Base-by-base conservation (phyloP, 495 filamentous ascomycete genomes). In the Talaromyces stipitatus region DNA sequence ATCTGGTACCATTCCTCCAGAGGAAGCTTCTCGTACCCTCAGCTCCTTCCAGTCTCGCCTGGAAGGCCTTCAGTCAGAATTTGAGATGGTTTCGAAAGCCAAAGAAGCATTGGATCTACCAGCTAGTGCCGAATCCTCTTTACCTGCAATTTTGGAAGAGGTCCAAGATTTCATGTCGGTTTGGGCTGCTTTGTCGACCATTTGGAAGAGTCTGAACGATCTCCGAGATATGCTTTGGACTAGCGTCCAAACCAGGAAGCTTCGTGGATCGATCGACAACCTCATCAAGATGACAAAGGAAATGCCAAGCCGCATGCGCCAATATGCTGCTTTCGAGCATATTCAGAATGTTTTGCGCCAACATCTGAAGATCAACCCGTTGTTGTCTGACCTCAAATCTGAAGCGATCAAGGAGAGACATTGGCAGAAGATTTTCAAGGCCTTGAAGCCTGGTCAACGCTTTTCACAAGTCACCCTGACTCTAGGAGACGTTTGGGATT, bases 151-250 rank as follows among this genome's bases (percentile, higher is more conserved):
- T 27, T 77, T 97, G 8, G 94, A 99, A 63, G 94, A 99, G 64
- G 94, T 99, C 2, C 94, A 96, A 45, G 94, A 99, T 69, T 99
- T 97, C 76, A 94, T 92, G 75, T 95, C 92, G 10, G 95, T 99
- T 12, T 99, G 94, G 94, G 86, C 90, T 23, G 90, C 89, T 36
- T 72, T 99, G 22, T 90, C 89, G 14, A 96, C 90, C 4, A 95
- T 99, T 58, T 99, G 95, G 95, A 91, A 90, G 74, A 95, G 89
- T 64, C 70, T 99, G 46, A 91, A 96, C 65, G 94, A 97, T 62
- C 85, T 97, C 26, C 84, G 89, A 12, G 95, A 97, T 60, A 87
- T 79, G 23, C 82, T 91, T 0, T 99, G 94, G 94, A 91, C 85
- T 29, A 96, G 87, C 66, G 86, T 97, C 2, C 88, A 96, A 63